phyloP scores from a whole-genome alignment of 2,329 filamentous ascomycete genomes.

The Botrytis deweyae region DNA sequence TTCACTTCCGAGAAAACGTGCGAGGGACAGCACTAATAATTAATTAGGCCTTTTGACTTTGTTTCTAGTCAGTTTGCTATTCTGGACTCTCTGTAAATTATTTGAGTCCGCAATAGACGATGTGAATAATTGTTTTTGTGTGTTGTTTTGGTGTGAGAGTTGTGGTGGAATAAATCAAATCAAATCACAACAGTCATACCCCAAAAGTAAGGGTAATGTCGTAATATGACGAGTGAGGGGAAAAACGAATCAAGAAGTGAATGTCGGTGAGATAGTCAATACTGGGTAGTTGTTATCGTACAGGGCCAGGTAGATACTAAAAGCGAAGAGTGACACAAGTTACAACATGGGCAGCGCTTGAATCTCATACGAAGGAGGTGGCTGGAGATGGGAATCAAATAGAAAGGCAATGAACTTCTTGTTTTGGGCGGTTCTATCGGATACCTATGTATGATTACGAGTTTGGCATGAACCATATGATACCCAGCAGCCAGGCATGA shows the following conservation, averaged over 20 bases:
- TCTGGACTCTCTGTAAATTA: not conserved
- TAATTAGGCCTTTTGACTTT: not conserved
- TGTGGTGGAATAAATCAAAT: conserved; percentile 12
- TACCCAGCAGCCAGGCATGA: not conserved
- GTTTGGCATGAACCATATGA: not conserved
- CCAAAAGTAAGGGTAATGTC: not conserved
- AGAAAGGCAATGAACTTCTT: not conserved
- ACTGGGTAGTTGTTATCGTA: not conserved
- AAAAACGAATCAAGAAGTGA: conserved; percentile 12
- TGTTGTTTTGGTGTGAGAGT: conserved; percentile 1
- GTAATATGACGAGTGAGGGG: conserved; percentile 19
- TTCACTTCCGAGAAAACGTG: not conserved
- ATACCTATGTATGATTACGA: not conserved
- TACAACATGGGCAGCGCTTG: not conserved
- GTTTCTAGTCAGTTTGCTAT: not conserved
- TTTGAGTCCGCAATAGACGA: not conserved
- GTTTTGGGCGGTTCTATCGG: conserved; percentile 1
- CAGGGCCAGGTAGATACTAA: not conserved
- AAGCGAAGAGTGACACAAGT: not conserved
- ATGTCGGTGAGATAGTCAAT: conserved; percentile 18
- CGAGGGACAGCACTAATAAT: conserved; percentile 10
- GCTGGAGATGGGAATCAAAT: not conserved
- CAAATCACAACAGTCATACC: conserved; percentile 7
- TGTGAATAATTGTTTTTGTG: not conserved
- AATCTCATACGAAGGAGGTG: not conserved